Base-by-base conservation (phyloP, 768 basidiomycete genomes). In the Hemileccinum rubropunctum region DNA sequence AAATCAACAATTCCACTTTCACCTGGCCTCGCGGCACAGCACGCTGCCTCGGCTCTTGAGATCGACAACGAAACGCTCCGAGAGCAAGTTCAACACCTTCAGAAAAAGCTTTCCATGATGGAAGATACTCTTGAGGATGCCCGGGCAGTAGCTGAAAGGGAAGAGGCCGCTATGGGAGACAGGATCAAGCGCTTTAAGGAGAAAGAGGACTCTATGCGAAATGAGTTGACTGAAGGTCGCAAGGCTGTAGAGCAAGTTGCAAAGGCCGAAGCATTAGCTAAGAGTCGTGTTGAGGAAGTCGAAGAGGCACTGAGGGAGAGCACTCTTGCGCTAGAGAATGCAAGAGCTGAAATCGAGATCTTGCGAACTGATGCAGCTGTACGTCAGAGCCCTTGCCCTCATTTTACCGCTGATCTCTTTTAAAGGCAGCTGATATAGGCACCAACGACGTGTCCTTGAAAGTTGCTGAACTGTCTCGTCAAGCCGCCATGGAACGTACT, bases 11-110 rank as follows among this genome's bases (percentile, higher is more conserved):
- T 53, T 42, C 66, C 70, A 21, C 60, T 62, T 15, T 70, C 74
- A 42, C 65, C 76, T 32, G 51, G 64, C 33, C 63, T 71, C 4
- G 54, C 62, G 9, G 64, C 72, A 2, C 70, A 69, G 7, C 71
- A 73, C 23, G 74, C 79, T 4, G 70, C 80, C 5, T 84, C 91
- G 9, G 95, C 94, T 0, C 80, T 84, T 3, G 83, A 92, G 62
- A 98, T 99, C 55, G 95, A 99, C 68, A 98, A 98, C 60, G 94
- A 98, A 66, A 86, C 82, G 13, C 80, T 98, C 12, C 83, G 80
- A 14, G 94, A 95, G 26, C 95, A 99, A 65, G 78, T 92, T n/a
- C 80, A 82, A 35, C 91, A 98, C 68, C 74, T 95, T 30, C 87
- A 91, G 62, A 82, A 80, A 62, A 88, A 86, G 66, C 77, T 95